phyloP scores from a whole-genome alignment of 768 basidiomycete genomes.

The Ramaria sp. region DNA sequence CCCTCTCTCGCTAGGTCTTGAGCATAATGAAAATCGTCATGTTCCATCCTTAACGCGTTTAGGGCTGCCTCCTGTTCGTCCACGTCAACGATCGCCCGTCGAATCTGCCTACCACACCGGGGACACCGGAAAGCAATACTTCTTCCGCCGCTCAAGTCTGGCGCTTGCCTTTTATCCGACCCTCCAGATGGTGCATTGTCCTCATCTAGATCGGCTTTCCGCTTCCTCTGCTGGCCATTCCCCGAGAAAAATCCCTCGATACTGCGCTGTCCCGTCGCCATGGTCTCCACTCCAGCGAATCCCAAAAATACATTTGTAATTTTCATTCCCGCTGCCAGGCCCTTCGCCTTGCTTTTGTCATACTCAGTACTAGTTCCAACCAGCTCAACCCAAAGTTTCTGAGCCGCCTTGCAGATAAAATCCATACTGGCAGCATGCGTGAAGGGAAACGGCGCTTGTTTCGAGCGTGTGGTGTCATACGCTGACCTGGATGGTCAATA shows the following conservation, averaged over 20 bases:
- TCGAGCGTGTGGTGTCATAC: constrained; percentile 57
- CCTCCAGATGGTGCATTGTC: constrained; percentile 2
- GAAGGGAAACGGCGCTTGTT: constrained; percentile 84
- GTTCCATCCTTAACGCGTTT: constrained; percentile 38
- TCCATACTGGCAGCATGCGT: constrained; percentile 64
- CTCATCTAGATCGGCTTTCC: constrained; percentile 4
- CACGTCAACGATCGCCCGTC: not conserved
- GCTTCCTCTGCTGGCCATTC: not conserved
- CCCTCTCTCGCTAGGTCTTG: constrained; percentile 52
- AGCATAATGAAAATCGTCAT: constrained; percentile 86
- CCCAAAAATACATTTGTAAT: constrained; percentile 62
- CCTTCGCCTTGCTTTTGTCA: constrained; percentile 15
- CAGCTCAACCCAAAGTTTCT: constrained; percentile 81
- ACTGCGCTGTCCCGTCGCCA: constrained; percentile 70
- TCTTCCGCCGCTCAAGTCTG: constrained; percentile 25
- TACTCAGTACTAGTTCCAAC: constrained; percentile 35
- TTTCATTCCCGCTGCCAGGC: constrained; percentile 31
- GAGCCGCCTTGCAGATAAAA: constrained; percentile 59
- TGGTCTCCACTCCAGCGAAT: constrained; percentile 67
- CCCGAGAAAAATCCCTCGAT: constrained; percentile 76
- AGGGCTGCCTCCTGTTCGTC: constrained; percentile 11
- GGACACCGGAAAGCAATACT: constrained; percentile 14
- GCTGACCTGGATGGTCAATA: constrained; percentile 28
- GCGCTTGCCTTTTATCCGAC: constrained; percentile 1
- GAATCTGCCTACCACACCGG: not conserved